Evolutionary conservation across 371 early-diverging fungal species (phyloP).

Genomic region (Mucor velutinosus): DNA sequence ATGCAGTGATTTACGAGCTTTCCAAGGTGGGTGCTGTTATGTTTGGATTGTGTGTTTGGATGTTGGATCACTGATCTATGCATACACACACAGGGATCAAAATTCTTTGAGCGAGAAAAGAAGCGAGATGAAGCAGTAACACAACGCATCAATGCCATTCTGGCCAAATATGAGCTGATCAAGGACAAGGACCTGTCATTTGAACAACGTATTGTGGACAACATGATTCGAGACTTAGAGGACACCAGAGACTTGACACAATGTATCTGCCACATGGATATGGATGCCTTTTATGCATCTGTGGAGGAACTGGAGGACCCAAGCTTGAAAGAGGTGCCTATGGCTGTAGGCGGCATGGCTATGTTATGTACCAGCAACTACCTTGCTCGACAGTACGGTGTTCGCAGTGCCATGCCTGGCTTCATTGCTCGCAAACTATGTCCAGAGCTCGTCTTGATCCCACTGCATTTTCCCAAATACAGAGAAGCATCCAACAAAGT

Average conservation of each 20-base stretch:
- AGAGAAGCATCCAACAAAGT: constrained; percentile 47
- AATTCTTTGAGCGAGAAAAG: constrained; percentile 61
- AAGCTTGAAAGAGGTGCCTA: constrained; percentile 55
- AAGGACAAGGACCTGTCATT: constrained; percentile 41
- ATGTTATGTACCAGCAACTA: constrained; percentile 78
- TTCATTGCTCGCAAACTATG: constrained; percentile 67
- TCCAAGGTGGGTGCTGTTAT: constrained; percentile 48
- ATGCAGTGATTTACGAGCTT: constrained; percentile 59
- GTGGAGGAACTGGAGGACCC: constrained; percentile 73
- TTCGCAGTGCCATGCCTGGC: constrained; percentile 73
- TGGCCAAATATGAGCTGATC: constrained; percentile 45
- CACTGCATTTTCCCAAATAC: constrained; percentile 61
- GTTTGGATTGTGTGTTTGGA: not conserved
- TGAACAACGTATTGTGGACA: constrained; percentile 45
- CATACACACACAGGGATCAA: constrained; percentile 47
- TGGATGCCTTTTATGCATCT: constrained; percentile 76
- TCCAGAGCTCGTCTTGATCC: constrained; percentile 61
- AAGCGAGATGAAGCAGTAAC: constrained; percentile 50
- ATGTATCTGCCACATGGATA: constrained; percentile 68
- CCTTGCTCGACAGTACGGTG: constrained; percentile 64
- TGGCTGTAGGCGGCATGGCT: constrained; percentile 69
- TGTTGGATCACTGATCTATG: not conserved
- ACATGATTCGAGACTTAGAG: constrained; percentile 46
- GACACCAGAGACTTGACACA: constrained; percentile 46
- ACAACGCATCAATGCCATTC: constrained; percentile 46